phyloP scores from a whole-genome alignment of 805 yeast genomes.

The Metschnikowia dekortorum region DNA sequence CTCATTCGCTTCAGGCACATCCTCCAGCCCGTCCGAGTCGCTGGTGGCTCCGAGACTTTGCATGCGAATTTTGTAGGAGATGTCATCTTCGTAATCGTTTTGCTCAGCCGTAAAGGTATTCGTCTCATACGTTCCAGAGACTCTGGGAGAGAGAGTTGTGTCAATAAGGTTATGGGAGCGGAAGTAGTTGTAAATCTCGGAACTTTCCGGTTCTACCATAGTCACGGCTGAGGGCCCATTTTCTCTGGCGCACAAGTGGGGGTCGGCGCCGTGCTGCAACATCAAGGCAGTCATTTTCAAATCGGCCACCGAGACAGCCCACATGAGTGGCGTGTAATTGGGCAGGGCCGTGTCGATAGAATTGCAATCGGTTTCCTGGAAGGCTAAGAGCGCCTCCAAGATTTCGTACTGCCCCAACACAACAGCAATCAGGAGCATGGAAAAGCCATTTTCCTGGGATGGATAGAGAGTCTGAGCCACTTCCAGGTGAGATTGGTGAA shows the following conservation, averaged over 20 bases:
- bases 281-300: slow-evolving; percentile 51
- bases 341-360: slow-evolving; percentile 42
- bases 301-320: slow-evolving; percentile 71
- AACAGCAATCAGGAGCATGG: slow-evolving; percentile 46
- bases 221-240: slow-evolving; percentile 51
- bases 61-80: slow-evolving; percentile 29
- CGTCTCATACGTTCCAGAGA: slow-evolving; percentile 3
- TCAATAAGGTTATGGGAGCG: slow-evolving; percentile 43
- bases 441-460: slow-evolving; percentile 27
- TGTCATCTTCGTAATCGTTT: slow-evolving; percentile 32
- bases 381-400: slow-evolving; percentile 43
- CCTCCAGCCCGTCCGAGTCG: slow-evolving; percentile 19
- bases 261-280: slow-evolving; percentile 62
- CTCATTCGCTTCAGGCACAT: slow-evolving; percentile 23
- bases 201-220: slow-evolving; percentile 50
- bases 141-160: slow-evolving; percentile 12
- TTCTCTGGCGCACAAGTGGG: slow-evolving; percentile 34
- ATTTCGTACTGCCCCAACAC: slow-evolving; percentile 47
- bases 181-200: slow-evolving; percentile 53
- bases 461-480: slow-evolving; percentile 20
- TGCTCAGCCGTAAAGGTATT: slow-evolving; percentile 12
- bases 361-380: slow-evolving; percentile 46
- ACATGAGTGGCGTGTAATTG: slow-evolving; percentile 72
- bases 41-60: slow-evolving; percentile 26
- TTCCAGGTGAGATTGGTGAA: slow-evolving; percentile 19